Evolutionary conservation across 805 yeast species (phyloP).

Genomic region (Starmera amethionina): DNA sequence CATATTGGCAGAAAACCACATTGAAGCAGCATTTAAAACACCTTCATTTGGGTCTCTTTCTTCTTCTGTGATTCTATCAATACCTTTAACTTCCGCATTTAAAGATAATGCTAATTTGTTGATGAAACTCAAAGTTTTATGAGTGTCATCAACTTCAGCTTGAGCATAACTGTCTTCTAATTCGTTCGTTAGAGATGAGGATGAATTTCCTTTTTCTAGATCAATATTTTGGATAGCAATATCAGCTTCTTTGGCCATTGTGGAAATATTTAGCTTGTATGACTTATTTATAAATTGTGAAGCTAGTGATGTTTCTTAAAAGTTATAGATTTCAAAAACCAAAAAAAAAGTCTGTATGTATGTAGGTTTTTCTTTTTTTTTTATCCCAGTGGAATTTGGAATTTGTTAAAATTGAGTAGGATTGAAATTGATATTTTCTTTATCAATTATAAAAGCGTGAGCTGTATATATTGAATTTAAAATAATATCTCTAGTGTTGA

Average conservation of each 20-base stretch:
- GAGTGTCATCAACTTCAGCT: not conserved
- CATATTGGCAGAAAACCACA: slow-evolving; percentile 90
- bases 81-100: slow-evolving; percentile 59
- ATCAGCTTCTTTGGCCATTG: not conserved
- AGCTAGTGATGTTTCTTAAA: no score
- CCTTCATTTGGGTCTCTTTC: slow-evolving; percentile 59
- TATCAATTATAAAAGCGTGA: no score
- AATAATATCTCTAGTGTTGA: no score
- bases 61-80: slow-evolving; percentile 71
- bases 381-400: no score
- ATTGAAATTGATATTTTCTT: no score
- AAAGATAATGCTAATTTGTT: slow-evolving; percentile 17
- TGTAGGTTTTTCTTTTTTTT: no score
- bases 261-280: not conserved
- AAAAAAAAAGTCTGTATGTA: no score
- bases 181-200: not conserved
- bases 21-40: slow-evolving; percentile 60
- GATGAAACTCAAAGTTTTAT: slow-evolving; percentile 13
- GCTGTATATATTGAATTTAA: no score
- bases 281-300: no score
- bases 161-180: not conserved
- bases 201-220: not conserved
- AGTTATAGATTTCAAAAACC: no score
- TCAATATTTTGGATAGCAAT: not conserved
- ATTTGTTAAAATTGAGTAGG: no score